These are phyloP conservation scores for Cornus florida DNA, from an alignment of 148 eudicot genomes.

Conservation along the genomic window DNA sequence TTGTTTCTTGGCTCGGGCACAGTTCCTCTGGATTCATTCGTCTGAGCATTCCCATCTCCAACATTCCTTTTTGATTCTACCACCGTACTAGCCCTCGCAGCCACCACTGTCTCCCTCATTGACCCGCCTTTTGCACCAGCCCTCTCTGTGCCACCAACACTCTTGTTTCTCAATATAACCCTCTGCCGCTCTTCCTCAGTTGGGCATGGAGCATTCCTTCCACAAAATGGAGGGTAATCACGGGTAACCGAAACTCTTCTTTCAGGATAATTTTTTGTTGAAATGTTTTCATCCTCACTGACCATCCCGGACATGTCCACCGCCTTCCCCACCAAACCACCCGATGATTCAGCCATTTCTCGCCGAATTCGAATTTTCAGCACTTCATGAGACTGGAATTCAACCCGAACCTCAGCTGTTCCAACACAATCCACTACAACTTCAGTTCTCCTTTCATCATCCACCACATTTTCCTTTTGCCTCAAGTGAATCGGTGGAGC, in stretches of 20 bases:
- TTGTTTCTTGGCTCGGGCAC: conserved; percentile 10
- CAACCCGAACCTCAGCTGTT: conserved; percentile 19
- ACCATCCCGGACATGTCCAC: conserved; percentile 3
- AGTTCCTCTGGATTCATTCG: conserved; percentile 8
- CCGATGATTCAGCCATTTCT: conserved; percentile 16
- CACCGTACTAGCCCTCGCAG: not conserved
- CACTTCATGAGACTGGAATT: conserved; percentile 17
- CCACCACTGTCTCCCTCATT: not conserved
- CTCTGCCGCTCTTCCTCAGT: conserved; percentile 14
- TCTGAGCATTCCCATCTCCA: conserved; percentile 11
- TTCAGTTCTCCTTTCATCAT: conserved; percentile 6
- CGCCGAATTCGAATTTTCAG: conserved; percentile 7
- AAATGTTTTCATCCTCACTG: not conserved
- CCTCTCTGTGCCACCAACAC: not conserved
- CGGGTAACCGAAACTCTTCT: conserved; percentile 65
- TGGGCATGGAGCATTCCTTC: conserved; percentile 36
- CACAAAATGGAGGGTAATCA: conserved; percentile 75
- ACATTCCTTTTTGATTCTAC: conserved; percentile 14
- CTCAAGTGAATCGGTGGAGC: not conserved
- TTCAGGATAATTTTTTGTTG: conserved; percentile 30
- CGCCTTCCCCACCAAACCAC: conserved; percentile 16
- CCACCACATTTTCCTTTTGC: conserved; percentile 12
- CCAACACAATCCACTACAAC: conserved; percentile 19
- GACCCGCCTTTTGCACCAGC: not conserved
- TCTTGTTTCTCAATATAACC: conserved; percentile 12